Conservation (phyloP, 345 rosid genomes). For the Rubroshorea leprosula region DNA sequence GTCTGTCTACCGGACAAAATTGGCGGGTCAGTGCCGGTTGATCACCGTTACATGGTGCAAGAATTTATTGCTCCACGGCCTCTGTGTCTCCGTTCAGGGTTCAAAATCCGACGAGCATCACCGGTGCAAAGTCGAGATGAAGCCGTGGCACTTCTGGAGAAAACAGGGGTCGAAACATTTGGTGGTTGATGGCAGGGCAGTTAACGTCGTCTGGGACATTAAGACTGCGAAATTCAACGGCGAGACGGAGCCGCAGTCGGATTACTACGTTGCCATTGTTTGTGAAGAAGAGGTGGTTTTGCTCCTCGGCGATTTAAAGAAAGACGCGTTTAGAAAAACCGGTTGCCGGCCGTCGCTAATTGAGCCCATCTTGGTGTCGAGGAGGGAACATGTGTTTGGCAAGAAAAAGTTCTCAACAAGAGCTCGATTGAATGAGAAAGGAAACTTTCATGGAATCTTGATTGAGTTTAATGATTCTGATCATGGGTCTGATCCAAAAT, state of each 20-base stretch:
- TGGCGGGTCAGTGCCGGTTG: slow-evolving; percentile 34
- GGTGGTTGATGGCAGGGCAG: slow-evolving; percentile 26
- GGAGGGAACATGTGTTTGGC: slow-evolving; percentile 47
- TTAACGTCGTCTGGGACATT: slow-evolving; percentile 49
- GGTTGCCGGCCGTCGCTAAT: slow-evolving; percentile 47
- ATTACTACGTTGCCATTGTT: slow-evolving; percentile 48
- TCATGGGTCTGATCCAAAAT: slow-evolving; percentile 29
- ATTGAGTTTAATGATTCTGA: slow-evolving; percentile 20
- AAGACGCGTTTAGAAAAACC: slow-evolving; percentile 39
- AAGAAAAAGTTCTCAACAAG: slow-evolving; percentile 43
- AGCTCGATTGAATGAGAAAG: slow-evolving; percentile 34
- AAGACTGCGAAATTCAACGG: slow-evolving; percentile 47
- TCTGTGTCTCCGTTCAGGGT: slow-evolving; percentile 43
- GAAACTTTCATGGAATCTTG: slow-evolving; percentile 33
- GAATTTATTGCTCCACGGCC: slow-evolving; percentile 41
- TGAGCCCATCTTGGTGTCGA: slow-evolving; percentile 43
- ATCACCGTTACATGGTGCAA: slow-evolving; percentile 54
- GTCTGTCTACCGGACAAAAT: slow-evolving; percentile 43
- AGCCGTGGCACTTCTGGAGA: slow-evolving; percentile 61
- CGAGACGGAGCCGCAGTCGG: slow-evolving; percentile 43
- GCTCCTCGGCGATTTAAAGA: slow-evolving; percentile 41
- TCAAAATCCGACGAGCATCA: slow-evolving; percentile 18
- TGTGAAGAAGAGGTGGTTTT: slow-evolving; percentile 51
- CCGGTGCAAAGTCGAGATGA: slow-evolving; percentile 41
- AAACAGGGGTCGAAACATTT: slow-evolving; percentile 54